Evolutionary conservation across 2,329 filamentous ascomycete species (phyloP).

Genomic region (Aspergillus sclerotialis): DNA sequence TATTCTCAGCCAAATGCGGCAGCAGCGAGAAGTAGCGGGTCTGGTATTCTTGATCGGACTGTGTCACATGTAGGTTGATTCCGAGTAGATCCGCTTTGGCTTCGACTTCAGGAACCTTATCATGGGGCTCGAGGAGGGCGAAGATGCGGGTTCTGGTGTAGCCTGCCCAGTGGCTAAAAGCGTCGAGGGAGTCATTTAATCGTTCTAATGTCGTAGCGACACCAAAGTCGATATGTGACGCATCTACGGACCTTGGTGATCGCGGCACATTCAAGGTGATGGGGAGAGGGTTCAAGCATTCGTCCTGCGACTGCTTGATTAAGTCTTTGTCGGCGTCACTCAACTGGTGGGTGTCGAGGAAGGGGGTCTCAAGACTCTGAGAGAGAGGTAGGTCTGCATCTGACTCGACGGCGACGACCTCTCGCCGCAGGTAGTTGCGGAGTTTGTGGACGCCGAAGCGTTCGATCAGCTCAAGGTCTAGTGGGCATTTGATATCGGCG

Average conservation of each 20-base stretch:
- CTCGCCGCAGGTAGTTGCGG: constrained; percentile 24
- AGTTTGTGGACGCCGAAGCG: constrained; percentile 20
- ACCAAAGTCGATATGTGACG: constrained; percentile 50
- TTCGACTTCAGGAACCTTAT: constrained; percentile 20
- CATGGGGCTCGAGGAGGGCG: constrained; percentile 43
- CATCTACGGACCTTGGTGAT: constrained; percentile 38
- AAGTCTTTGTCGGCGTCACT: constrained; percentile 1
- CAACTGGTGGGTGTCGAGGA: constrained; percentile 12
- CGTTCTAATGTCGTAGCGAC: constrained; percentile 49
- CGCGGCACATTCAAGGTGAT: constrained; percentile 43
- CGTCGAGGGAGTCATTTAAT: constrained; percentile 44
- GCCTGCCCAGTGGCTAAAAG: constrained; percentile 52
- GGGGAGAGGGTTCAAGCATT: constrained; percentile 37
- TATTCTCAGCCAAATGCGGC: constrained; percentile 41
- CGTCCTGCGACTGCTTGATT: constrained; percentile 15
- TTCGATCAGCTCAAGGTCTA: constrained; percentile 17
- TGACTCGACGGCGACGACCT: constrained; percentile 19
- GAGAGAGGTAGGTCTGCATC: constrained; percentile 16
- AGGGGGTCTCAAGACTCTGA: constrained; percentile 19
- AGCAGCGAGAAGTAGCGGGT: constrained; percentile 54
- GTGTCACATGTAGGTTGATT: constrained; percentile 36
- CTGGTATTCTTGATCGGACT: constrained; percentile 30
- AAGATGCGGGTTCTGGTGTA: constrained; percentile 47
- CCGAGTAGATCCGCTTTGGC: constrained; percentile 29
- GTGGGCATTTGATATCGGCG: constrained; percentile 19